Base-by-base conservation (phyloP, 805 yeast genomes). In the Aciculoconidium aculeatum region DNA sequence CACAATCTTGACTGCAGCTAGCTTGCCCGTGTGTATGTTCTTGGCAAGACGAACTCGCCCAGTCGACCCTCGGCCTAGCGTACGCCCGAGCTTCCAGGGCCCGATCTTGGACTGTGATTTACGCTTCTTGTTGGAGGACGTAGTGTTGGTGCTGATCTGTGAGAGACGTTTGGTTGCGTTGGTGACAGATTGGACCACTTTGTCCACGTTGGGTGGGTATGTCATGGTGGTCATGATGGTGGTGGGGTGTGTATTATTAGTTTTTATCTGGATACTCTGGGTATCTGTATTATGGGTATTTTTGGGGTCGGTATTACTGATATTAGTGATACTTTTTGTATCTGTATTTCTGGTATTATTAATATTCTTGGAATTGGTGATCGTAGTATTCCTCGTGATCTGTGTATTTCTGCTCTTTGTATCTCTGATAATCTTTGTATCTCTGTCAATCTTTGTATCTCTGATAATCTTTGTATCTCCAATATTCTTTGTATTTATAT, bases 1-100 rank as follows among this genome's bases (percentile, higher is more conserved):
- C 8, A 92, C 95, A 39, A 92, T 87, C 56, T 92, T 92, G 29
- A 92, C 95, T 1, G 98, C 98, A 3, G 98, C 97, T 34, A 86
- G 72, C 56, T 86, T 80, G 27, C 92, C 92, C 1, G 92, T 80
- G 31, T 72, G 71, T 23, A 77, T 71, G 53, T 92, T 94, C 43
- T 86, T 80, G 10, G 98, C 97, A 32, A 92, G 67, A 36, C 95
- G 67, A 11, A 92, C 98, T 38, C 96, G 72, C 14, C 98, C 97
- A 1, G 96, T 85, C 9, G 95, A 82, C n/a, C 98, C 98, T 35
- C 94, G 71, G 14, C 98, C 98, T 29, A 92, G 64, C 2, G 98
- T 92, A 42, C 90, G 72, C 16, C 97, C 97, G 20, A 92, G 65
- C 51, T 86, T 83, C 98, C 98, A 92, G 2, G 98, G 96, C 2